Percentiles rank a stretch among this genome's conserved stretches.
Evolutionary conservation across 2,329 filamentous ascomycete species (phyloP).

Genomic region (Chaetothyriales sp.): DNA sequence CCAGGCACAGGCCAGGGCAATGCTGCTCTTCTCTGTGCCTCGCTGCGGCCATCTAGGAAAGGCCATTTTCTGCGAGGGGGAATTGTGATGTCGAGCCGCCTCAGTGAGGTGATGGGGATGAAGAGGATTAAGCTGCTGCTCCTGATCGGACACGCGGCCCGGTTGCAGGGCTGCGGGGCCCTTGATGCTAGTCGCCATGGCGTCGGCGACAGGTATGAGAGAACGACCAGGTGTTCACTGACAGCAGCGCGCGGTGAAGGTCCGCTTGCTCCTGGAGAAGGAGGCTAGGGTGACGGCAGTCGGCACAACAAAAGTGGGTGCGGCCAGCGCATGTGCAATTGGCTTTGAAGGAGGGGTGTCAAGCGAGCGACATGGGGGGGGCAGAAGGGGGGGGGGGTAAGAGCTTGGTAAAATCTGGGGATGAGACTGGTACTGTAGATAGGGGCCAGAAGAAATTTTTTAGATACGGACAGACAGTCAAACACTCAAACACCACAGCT

Average conservation of each 20-base stretch:
- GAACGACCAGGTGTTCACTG: neutral
- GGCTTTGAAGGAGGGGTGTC: neutral
- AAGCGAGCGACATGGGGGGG: neutral
- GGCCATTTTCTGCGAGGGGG: constrained; percentile 17
- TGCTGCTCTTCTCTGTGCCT: constrained; percentile 16
- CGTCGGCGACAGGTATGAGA: neutral
- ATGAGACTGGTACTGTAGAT: too few species aligned
- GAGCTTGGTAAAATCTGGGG: too few species aligned
- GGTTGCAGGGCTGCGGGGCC: neutral
- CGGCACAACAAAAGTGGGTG: neutral
- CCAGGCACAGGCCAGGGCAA: constrained; percentile 15
- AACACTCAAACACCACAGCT: neutral
- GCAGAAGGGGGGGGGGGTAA: too few species aligned
- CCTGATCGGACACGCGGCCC: neutral
- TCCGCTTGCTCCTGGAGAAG: neutral
- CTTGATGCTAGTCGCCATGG: neutral
- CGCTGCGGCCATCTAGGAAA: constrained; percentile 16
- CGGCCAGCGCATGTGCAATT: constrained; percentile 2
- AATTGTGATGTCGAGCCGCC: constrained; percentile 12
- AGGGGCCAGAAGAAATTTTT: too few species aligned
- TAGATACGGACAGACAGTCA: neutral
- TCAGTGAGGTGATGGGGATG: too few species aligned
- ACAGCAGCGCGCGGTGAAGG: neutral
- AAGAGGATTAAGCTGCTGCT: neutral
- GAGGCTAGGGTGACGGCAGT: neutral